Evolutionary conservation across 129 eudicot species (phyloP).

Genomic region (Artemisia argyi): DNA sequence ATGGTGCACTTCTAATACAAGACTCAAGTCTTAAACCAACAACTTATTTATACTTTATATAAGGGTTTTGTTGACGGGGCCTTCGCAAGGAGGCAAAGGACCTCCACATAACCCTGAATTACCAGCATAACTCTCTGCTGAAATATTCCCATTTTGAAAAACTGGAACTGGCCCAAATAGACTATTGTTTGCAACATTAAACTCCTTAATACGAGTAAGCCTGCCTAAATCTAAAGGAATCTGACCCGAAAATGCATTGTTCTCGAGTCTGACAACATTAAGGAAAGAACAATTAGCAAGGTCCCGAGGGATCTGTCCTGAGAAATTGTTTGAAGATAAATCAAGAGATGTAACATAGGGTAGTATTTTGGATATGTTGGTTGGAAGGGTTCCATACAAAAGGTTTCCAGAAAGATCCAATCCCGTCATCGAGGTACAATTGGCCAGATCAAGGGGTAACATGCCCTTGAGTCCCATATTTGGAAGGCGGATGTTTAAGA

Average conservation of each 20-base stretch:
- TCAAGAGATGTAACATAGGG: slow-evolving; percentile 50
- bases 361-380: slow-evolving; percentile 41
- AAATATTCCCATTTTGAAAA: slow-evolving; percentile 23
- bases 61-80: not conserved
- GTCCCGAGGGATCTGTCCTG: slow-evolving; percentile 51
- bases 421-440: slow-evolving; percentile 53
- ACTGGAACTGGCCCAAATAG: slow-evolving; percentile 61
- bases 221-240: slow-evolving; percentile 42
- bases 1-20: too few species aligned
- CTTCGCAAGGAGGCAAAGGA: slow-evolving; percentile 46
- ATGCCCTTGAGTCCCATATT: slow-evolving; percentile 53
- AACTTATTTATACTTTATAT: not conserved
- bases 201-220: slow-evolving; percentile 14
- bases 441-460: slow-evolving; percentile 49
- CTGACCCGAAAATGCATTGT: slow-evolving; percentile 54
- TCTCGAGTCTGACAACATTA: slow-evolving; percentile 50
- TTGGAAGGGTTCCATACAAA: slow-evolving; percentile 48
- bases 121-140: slow-evolving; percentile 44
- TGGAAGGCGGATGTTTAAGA: slow-evolving; percentile 48
- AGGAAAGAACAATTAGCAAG: slow-evolving; percentile 58
- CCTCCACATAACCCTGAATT: slow-evolving; percentile 76
- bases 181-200: slow-evolving; percentile 55
- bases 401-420: slow-evolving; percentile 63
- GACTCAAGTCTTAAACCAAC: too few species aligned
- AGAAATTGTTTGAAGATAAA: slow-evolving; percentile 62